Conservation (phyloP, 2,329 filamentous ascomycete genomes). For the Fusarium musae region DNA sequence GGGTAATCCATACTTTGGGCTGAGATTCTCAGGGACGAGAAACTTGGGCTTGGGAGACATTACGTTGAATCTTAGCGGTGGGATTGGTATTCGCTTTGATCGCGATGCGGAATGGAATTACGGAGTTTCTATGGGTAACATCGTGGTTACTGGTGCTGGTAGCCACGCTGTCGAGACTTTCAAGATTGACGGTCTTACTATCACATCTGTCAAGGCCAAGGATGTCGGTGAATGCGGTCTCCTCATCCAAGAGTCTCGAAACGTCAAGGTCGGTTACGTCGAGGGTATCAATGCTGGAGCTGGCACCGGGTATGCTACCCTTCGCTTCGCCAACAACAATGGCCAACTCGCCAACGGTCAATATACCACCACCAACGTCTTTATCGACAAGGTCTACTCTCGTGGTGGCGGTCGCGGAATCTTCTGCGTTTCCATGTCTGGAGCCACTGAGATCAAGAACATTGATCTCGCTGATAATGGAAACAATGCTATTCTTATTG, state of each 20-base stretch:
- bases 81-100: slow-evolving; percentile 68
- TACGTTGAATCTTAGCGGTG: slow-evolving; percentile 64
- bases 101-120: slow-evolving; percentile 63
- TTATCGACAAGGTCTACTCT: slow-evolving; percentile 63
- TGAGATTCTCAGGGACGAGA: slow-evolving; percentile 64
- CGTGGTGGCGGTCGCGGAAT: slow-evolving; percentile 67
- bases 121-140: slow-evolving; percentile 64
- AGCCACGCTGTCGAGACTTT: slow-evolving; percentile 69
- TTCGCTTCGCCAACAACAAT: slow-evolving; percentile 68
- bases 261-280: slow-evolving; percentile 64
- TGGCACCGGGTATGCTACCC: slow-evolving; percentile 65
- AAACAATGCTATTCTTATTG: slow-evolving; percentile 67
- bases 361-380: slow-evolving; percentile 63
- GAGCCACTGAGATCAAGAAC: slow-evolving; percentile 60
- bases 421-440: slow-evolving; percentile 67
- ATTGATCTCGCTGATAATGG: slow-evolving; percentile 64
- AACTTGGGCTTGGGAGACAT: slow-evolving; percentile 62
- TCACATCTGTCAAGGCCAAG: slow-evolving; percentile 63
- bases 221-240: slow-evolving; percentile 67
- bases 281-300: slow-evolving; percentile 65
- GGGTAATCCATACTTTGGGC: slow-evolving; percentile 66
- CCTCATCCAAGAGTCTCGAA: slow-evolving; percentile 64
- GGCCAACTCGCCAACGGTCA: slow-evolving; percentile 59
- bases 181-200: slow-evolving; percentile 66
- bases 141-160: slow-evolving; percentile 62